Percentiles rank a stretch among this genome's conserved stretches.
phyloP scores from a whole-genome alignment of 768 basidiomycete genomes.

The Paxillus rubicundulus region DNA sequence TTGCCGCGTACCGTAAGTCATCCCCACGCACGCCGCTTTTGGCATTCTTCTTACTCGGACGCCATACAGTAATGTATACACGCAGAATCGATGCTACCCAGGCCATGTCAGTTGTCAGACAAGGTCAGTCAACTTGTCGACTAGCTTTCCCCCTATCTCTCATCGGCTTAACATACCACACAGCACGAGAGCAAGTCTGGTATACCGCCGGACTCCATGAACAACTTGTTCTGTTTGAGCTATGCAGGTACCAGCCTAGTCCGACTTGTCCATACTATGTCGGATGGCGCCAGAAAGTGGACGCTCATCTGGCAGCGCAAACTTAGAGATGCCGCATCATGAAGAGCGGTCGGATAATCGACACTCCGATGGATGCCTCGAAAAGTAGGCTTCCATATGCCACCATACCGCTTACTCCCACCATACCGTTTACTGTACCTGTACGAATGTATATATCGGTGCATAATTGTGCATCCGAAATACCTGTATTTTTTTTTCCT shows the following conservation, averaged over 20 bases:
- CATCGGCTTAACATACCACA: background rate
- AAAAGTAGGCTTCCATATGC: slow-evolving; percentile 11
- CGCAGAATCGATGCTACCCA: slow-evolving; percentile 53
- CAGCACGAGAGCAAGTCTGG: slow-evolving; percentile 78
- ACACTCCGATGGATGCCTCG: slow-evolving; percentile 5
- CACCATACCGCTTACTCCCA: slow-evolving; percentile 13
- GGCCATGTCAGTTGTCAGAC: slow-evolving; percentile 59
- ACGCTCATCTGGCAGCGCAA: slow-evolving; percentile 42
- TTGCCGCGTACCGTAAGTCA: slow-evolving; percentile 72
- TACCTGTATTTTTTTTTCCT: slow-evolving; percentile 14
- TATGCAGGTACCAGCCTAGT: slow-evolving; percentile 65
- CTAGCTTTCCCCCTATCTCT: slow-evolving; percentile 4
- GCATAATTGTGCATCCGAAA: slow-evolving; percentile 17
- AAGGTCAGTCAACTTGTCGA: slow-evolving; percentile 40
- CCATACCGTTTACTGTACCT: slow-evolving; percentile 11
- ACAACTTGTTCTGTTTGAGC: slow-evolving; percentile 72
- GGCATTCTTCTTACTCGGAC: slow-evolving; percentile 10
- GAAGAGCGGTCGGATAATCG: slow-evolving; percentile 7
- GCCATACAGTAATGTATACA: slow-evolving; percentile 60
- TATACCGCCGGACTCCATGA: slow-evolving; percentile 76
- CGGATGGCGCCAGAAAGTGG: slow-evolving; percentile 60
- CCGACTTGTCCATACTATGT: slow-evolving; percentile 61
- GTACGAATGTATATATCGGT: slow-evolving; percentile 13
- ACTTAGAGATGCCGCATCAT: slow-evolving; percentile 6
- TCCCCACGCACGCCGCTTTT: background rate